Base-by-base conservation (phyloP, 306 rosid genomes). In the Quercus cerris region DNA sequence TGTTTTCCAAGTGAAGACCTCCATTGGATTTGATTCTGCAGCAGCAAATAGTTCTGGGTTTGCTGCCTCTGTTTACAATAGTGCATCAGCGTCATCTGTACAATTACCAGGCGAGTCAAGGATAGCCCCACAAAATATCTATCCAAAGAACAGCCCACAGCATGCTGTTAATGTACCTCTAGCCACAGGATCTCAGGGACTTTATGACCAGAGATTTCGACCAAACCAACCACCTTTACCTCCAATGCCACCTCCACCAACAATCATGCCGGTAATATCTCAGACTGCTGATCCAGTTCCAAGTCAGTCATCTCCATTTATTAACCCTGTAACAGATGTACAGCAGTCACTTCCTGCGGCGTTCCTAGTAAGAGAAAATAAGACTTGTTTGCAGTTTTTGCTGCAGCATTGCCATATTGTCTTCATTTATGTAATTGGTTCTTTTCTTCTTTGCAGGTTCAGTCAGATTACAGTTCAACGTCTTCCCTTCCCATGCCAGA, bases 161-260 rank as follows among this genome's bases (percentile, higher is more conserved):
- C 94, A 78, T 88, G 82, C 84, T 73, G 91, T 92, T 71, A 90
- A 82, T 81, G 86, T 77, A 56, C 84, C 89, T 76, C 35, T 71
- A 19, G 77, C 89, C 72, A n/a, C 93, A 56, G 91, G 92, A 52
- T 88, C 94, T 86, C 94, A 88, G 75, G 98, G 97, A 83, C 81
- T 70, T 30, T 91, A 91, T 86, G 99, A 95, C 78, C 96, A 80
- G 75, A 90, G 98, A 74, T 91, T 87, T 89, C 77, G 84, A 68
- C 84, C 86, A 56, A 91, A 84, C 88, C 99, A 93, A 84, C 99
- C 99, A 77, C 99, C 98, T 77, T 81, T 95, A 80, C 99, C 99
- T 73, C 98, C 97, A 3, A 87, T 91, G 93, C 99, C 96, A 2
- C 99, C 97, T n/a, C 98, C 98, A 30, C 87, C 84, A 66, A 88